These are phyloP conservation scores for Monosporascus sp. DNA, from an alignment of 2,329 filamentous ascomycete species.

Conservation along the genomic window DNA sequence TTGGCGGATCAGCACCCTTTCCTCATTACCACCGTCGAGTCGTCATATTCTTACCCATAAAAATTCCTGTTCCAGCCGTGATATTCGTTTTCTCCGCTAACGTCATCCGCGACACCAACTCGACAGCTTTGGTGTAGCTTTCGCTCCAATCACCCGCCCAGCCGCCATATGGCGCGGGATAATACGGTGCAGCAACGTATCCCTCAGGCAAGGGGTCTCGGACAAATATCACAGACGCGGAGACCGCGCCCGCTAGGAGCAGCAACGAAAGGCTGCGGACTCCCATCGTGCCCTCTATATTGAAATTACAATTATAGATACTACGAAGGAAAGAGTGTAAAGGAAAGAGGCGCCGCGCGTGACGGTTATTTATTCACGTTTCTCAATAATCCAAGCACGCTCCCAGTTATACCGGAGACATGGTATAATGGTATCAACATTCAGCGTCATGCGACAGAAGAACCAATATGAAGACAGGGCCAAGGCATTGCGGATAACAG, in stretches of 20 bases:
- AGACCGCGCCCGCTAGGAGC: conserved; percentile 10
- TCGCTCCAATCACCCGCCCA: conserved; percentile 64
- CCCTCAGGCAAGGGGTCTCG: conserved; percentile 25
- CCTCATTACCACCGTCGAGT: conserved; percentile 7
- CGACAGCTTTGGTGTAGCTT: conserved; percentile 64
- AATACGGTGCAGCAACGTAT: conserved; percentile 56
- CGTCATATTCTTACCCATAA: conserved; percentile 52
- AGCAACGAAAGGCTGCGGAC: conserved; percentile 20
- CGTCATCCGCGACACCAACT: conserved; percentile 69
- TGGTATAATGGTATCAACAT: too few relatives aligned
- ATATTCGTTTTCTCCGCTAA: conserved; percentile 77
- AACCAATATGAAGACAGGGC: too few relatives aligned
- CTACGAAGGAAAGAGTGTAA: not conserved
- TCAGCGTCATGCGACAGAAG: too few relatives aligned
- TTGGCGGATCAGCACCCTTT: conserved; percentile 6
- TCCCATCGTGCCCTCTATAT: conserved; percentile 16
- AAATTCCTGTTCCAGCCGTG: conserved; percentile 64
- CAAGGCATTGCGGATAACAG: too few relatives aligned
- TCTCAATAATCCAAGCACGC: too few relatives aligned
- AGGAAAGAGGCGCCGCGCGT: too few relatives aligned
- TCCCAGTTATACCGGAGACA: too few relatives aligned
- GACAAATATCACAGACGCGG: conserved; percentile 11
- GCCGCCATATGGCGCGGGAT: conserved; percentile 67
- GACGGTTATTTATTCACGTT: too few relatives aligned
- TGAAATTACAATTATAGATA: conserved; percentile 19